Evolutionary conservation across 2,329 filamentous ascomycete species (phyloP).

Genomic region (Hypoxylon sp.): DNA sequence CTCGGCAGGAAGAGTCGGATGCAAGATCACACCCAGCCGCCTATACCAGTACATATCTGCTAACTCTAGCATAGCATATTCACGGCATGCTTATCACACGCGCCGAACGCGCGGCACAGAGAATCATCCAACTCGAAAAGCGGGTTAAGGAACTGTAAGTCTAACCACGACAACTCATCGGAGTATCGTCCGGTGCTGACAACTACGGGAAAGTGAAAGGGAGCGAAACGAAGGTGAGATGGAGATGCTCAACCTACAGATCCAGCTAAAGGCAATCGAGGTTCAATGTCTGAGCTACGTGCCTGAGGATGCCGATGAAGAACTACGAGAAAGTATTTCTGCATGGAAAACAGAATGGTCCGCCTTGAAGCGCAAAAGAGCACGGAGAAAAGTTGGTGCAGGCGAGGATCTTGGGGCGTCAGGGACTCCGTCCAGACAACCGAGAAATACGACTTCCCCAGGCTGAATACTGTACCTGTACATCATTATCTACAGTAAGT

Average conservation of each 20-base stretch:
- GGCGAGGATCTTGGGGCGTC: constrained; percentile 25
- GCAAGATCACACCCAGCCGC: constrained; percentile 56
- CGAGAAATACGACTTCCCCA: constrained; percentile 27
- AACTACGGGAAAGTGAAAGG: constrained; percentile 61
- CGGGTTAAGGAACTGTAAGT: constrained; percentile 71
- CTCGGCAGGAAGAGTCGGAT: constrained; percentile 72
- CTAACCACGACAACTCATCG: constrained; percentile 16
- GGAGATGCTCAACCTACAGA: constrained; percentile 72
- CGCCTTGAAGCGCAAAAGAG: constrained; percentile 64
- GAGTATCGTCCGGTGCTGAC: constrained; percentile 33
- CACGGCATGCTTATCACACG: constrained; percentile 72
- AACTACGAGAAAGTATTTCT: constrained; percentile 71
- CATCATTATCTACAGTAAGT: constrained; percentile 34
- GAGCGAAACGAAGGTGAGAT: constrained; percentile 71
- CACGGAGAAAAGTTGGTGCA: constrained; percentile 46
- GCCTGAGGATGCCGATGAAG: constrained; percentile 66
- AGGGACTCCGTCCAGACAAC: constrained; percentile 42
- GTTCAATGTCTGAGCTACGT: constrained; percentile 66
- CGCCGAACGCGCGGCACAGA: constrained; percentile 69
- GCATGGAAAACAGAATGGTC: constrained; percentile 74
- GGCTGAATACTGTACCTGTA: constrained; percentile 33
- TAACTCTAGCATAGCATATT: constrained; percentile 66
- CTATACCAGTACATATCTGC: constrained; percentile 23
- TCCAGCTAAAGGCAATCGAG: constrained; percentile 74
- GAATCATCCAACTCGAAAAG: constrained; percentile 72